phyloP scores from a whole-genome alignment of 345 rosid genomes.

The Salix viminalis region DNA sequence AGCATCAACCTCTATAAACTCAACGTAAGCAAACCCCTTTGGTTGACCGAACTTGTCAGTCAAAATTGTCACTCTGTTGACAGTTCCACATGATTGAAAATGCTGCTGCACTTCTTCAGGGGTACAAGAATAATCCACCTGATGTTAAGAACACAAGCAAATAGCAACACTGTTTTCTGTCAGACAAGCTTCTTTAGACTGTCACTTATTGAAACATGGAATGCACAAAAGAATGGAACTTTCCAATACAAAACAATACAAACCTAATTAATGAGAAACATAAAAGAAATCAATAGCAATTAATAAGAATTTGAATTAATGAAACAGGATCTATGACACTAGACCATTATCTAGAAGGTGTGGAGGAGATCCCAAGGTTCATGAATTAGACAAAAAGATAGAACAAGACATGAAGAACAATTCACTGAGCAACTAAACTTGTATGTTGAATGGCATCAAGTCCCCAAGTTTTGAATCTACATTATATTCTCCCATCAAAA shows the following conservation, averaged over 20 bases:
- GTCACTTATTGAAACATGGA: not conserved
- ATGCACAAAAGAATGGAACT: not conserved
- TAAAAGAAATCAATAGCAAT: not conserved
- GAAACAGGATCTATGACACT: not conserved
- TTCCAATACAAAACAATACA: not conserved
- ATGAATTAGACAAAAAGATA: not conserved
- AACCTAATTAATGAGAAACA: not conserved
- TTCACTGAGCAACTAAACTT: not conserved
- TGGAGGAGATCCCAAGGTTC: not conserved
- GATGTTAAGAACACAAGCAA: slow-evolving; percentile 23
- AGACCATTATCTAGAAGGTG: not conserved
- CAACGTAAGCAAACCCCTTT: slow-evolving; percentile 97
- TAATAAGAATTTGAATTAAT: not conserved
- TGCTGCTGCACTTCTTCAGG: slow-evolving; percentile 99
- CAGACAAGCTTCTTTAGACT: not conserved
- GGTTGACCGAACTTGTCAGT: slow-evolving; percentile 99
- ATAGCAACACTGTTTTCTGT: slow-evolving; percentile 1
- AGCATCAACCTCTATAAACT: slow-evolving; percentile 91
- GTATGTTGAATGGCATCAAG: not conserved
- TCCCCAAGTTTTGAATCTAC: not conserved
- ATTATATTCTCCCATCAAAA: not conserved
- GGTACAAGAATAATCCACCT: slow-evolving; percentile 97
- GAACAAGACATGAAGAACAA: not conserved
- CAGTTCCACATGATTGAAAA: slow-evolving; percentile 98
- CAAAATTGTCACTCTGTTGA: slow-evolving; percentile 93